Percentiles rank a stretch among this genome's conserved stretches.
Conservation (phyloP, 805 yeast species). For the Nakazawaea sp. region DNA sequence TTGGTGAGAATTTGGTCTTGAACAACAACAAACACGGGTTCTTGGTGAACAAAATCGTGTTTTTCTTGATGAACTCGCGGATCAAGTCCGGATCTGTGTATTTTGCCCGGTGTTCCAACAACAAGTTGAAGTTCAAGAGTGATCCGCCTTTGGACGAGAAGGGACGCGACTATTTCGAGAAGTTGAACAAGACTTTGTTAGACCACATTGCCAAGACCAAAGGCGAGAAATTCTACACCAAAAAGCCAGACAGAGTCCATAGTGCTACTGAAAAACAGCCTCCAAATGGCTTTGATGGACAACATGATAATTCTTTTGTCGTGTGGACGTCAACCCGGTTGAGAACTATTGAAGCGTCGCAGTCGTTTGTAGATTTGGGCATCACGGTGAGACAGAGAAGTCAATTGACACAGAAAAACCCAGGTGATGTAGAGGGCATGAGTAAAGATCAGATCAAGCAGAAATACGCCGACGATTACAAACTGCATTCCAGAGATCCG, state of each 20-base stretch:
- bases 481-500: slow-evolving; percentile 64
- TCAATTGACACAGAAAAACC: slow-evolving; percentile 81
- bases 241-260: slow-evolving; percentile 7
- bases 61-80: slow-evolving; percentile 85
- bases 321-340: slow-evolving; percentile 95
- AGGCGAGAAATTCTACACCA: slow-evolving; percentile 24
- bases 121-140: slow-evolving; percentile 51
- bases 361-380: slow-evolving; percentile 55
- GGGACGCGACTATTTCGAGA: slow-evolving; percentile 62
- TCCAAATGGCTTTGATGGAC: slow-evolving; percentile 44
- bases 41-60: slow-evolving; percentile 83
- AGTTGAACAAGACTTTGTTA: slow-evolving; percentile 52
- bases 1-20: slow-evolving; percentile 77
- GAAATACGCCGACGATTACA: slow-evolving; percentile 64
- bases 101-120: slow-evolving; percentile 76
- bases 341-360: slow-evolving; percentile 77
- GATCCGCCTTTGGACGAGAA: slow-evolving; percentile 80
- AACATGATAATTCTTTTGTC: slow-evolving; percentile 54
- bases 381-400: slow-evolving; percentile 68
- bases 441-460: slow-evolving; percentile 49
- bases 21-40: slow-evolving; percentile 84
- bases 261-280: slow-evolving; percentile 22
- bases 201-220: slow-evolving; percentile 21
- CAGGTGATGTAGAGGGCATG: slow-evolving; percentile 78
- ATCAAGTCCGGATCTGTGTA: slow-evolving; percentile 86